Percentiles rank a stretch among this genome's conserved stretches.
phyloP scores from a whole-genome alignment of 192 early-diverging fungal species.

The Coemansia sp. region DNA sequence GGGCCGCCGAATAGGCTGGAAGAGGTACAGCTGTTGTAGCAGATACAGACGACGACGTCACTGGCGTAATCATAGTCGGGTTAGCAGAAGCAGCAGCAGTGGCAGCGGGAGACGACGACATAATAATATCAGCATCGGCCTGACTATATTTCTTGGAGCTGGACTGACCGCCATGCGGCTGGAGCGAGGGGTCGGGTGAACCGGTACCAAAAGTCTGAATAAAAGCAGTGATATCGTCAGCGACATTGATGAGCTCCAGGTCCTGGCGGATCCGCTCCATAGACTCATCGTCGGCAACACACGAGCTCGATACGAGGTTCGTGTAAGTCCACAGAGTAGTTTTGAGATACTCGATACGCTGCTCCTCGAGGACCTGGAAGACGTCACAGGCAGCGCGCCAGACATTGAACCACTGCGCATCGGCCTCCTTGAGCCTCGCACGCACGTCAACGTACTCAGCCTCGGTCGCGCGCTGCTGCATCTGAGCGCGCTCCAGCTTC shows the following conservation, averaged over 20 bases:
- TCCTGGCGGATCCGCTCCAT: conserved; percentile 71
- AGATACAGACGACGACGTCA: neutral
- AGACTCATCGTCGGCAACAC: conserved; percentile 74
- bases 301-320: conserved; percentile 71
- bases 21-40: neutral
- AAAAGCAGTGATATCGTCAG: conserved; percentile 65
- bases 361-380: conserved; percentile 63
- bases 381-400: neutral
- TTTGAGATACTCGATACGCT: conserved; percentile 70
- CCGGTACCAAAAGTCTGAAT: conserved; percentile 69
- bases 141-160: too few species aligned
- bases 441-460: conserved; percentile 43
- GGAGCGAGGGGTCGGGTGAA: conserved; percentile 27
- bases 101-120: conserved; percentile 45
- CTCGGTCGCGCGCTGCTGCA: conserved; percentile 46
- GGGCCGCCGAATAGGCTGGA: neutral
- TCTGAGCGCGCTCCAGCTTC: conserved; percentile 51
- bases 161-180: neutral
- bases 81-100: neutral
- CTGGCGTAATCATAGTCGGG: neutral
- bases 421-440: conserved; percentile 41
- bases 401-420: conserved; percentile 4
- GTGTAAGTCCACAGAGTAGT: conserved; percentile 68
- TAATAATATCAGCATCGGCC: neutral
- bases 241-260: conserved; percentile 65